These are phyloP conservation scores for Jamesozyma spencerorum DNA, from an alignment of 805 yeast genomes.

Conservation along the genomic window DNA sequence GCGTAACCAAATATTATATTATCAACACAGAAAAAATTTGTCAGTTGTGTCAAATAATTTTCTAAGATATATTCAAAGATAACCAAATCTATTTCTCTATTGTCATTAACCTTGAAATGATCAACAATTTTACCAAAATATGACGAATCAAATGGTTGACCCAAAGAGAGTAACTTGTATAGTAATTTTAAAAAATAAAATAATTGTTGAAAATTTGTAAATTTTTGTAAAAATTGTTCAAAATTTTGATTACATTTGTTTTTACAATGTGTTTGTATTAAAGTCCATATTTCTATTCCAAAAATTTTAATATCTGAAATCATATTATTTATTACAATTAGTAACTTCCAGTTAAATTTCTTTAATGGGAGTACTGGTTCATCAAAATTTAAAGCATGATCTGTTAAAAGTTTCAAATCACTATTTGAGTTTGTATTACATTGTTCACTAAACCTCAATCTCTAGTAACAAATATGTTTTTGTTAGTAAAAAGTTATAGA, in stretches of 20 bases:
- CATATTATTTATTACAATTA: too few relatives aligned
- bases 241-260: too few relatives aligned
- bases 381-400: neutral
- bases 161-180: neutral
- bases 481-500: neutral
- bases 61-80: neutral
- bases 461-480: neutral
- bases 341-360: too few relatives aligned
- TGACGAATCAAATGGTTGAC: too few relatives aligned
- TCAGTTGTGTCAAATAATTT: neutral
- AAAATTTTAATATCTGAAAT: too few relatives aligned
- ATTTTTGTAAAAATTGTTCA: too few relatives aligned
- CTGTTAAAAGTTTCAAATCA: neutral
- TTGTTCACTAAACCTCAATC: neutral
- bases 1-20: neutral
- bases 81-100: neutral
- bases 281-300: too few relatives aligned
- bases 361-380: too few relatives aligned
- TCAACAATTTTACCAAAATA: too few relatives aligned
- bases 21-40: neutral
- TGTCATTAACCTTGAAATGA: neutral
- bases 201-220: neutral
- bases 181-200: neutral
- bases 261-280: too few relatives aligned
- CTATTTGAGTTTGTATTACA: neutral